A percentile compares a stretch with the other conserved stretches of the same genome.
phyloP scores from a whole-genome alignment of 805 yeast genomes.

The Wickerhamomyces rabaulensis region DNA sequence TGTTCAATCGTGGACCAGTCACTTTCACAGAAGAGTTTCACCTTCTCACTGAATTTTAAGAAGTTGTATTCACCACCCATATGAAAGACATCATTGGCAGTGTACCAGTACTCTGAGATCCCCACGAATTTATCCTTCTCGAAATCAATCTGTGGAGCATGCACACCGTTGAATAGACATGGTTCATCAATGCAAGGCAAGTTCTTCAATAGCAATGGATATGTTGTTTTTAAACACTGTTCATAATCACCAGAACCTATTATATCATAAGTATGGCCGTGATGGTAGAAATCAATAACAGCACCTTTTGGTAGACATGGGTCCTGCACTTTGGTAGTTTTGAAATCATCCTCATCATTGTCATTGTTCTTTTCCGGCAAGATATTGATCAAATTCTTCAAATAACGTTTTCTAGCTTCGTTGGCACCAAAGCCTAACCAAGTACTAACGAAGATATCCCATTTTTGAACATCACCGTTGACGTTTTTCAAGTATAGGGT shows the following conservation, averaged over 20 bases:
- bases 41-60: constrained; percentile 56
- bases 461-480: constrained; percentile 65
- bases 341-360: constrained; percentile 40
- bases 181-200: constrained; percentile 84
- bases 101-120: constrained; percentile 95
- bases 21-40: constrained; percentile 67
- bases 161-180: constrained; percentile 91
- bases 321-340: constrained; percentile 42
- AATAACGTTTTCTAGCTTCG: constrained; percentile 75
- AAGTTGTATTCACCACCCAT: constrained; percentile 88
- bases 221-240: constrained; percentile 62
- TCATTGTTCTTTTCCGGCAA: constrained; percentile 44
- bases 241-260: constrained; percentile 78
- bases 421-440: constrained; percentile 99
- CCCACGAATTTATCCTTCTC: constrained; percentile 82
- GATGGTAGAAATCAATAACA: constrained; percentile 38
- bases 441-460: constrained; percentile 89
- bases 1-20: constrained; percentile 60
- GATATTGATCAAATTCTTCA: constrained; percentile 47
- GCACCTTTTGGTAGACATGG: constrained; percentile 80
- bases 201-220: constrained; percentile 73
- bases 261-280: constrained; percentile 44
- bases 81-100: constrained; percentile 86
- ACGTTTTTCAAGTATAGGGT: constrained; percentile 58
- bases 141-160: constrained; percentile 85